phyloP scores from a whole-genome alignment of 345 rosid species.

The Abelmoschus esculentus region DNA sequence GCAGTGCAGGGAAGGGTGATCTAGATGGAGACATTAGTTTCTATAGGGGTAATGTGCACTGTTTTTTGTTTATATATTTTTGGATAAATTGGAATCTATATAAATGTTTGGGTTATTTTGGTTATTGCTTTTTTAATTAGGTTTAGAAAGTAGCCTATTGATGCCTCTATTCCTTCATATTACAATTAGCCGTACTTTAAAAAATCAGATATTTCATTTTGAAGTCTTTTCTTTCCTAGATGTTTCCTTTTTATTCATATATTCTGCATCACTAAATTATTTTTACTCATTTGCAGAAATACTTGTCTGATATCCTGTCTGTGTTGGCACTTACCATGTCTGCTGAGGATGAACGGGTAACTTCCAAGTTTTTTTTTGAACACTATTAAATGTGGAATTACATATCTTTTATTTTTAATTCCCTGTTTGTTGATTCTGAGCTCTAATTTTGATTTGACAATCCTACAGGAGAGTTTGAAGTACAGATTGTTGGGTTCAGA shows the following conservation, averaged over 20 bases:
- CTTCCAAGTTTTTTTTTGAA: conserved; percentile 2
- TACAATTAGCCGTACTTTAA: neutral
- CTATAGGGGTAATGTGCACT: neutral
- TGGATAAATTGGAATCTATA: neutral
- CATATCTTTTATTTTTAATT: neutral
- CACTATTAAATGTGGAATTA: neutral
- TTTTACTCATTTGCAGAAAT: conserved; percentile 48
- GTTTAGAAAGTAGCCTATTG: neutral
- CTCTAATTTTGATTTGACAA: neutral
- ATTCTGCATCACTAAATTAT: neutral
- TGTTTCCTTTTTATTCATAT: neutral
- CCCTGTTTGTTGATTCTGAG: conserved; percentile 15
- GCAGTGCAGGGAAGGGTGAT: neutral
- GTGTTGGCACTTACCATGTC: conserved; percentile 94
- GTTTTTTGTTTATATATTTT: too few species aligned
- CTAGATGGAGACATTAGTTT: neutral
- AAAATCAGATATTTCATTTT: neutral
- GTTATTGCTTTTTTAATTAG: neutral
- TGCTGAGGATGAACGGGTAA: conserved; percentile 91
- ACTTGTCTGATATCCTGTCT: conserved; percentile 81
- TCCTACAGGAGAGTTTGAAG: too few species aligned
- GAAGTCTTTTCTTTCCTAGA: neutral
- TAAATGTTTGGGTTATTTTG: neutral
- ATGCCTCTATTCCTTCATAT: neutral
- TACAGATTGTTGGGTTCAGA: too few species aligned